Evolutionary conservation across 257 asterid genomes (phyloP), one percentile per base, ranked within the genome.

Genomic region (Nemophila menziesii): DNA sequence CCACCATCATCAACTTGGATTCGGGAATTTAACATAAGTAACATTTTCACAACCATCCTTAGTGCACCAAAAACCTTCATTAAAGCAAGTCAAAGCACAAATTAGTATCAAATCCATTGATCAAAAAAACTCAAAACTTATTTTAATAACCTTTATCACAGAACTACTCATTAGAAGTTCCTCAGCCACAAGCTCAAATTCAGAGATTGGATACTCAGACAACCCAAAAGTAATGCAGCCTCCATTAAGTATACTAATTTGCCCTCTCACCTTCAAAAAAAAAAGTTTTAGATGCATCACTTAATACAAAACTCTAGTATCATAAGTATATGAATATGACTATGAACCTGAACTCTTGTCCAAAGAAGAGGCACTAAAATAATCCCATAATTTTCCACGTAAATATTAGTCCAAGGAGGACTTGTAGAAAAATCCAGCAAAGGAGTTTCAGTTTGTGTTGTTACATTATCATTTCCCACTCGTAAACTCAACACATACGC

Each of bases 401-500:
- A 87, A 47, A 87, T 95, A 79, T 87, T 87, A 43, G 92, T 75
- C 97, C 97, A 87, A 38, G 78, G 68, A 5, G 95, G 97, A 64
- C 81, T 83, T 53, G 83, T 83, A 36, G 97, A 83, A 70, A 87
- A 87, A 66, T 77, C 89, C 67, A 87, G 75, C 67, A 87, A 67
- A 43, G 97, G 97, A 51, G 97, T 87, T 70, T 87, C 97, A 16
- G 97, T 83, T 71, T 87, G 92, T 24, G 97, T 82, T 43, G 95
- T 83, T 50, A 82, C 52, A 63, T 87, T 83, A 52, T 77, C 89
- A 56, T 83, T 87, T 73, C 72, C 70, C 44, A 87, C 95, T 57
- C 97, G 76, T 64, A 87, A 72, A 69, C 97, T 87, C 79, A 87
- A 67, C 26, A 83, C 86, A 47, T 75, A 77, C 57, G 85, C 93